Conservation (phyloP, 208 protist genomes). For the Trypanosoma platydactyli region DNA sequence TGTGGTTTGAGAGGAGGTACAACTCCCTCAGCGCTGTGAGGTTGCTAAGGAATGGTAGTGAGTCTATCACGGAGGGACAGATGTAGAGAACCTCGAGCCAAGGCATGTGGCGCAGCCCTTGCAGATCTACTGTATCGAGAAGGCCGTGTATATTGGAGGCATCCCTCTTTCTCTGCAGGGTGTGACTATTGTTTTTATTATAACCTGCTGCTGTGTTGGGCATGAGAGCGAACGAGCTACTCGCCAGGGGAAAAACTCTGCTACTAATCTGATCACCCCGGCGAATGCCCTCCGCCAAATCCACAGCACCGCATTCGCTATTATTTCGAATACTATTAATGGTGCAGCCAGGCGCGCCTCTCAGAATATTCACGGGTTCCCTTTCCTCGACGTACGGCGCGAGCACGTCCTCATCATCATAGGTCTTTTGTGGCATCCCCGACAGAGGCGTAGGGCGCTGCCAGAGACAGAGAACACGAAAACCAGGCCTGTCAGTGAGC, state of each 20-base stretch:
- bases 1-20: constrained; percentile 23
- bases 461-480: constrained; percentile 14
- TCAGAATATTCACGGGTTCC: neutral
- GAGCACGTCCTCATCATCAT: constrained; percentile 11
- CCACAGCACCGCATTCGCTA: neutral
- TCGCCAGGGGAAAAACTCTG: neutral
- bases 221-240: neutral
- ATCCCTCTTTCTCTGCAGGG: neutral
- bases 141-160: neutral
- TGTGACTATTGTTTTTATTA: neutral
- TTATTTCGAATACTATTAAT: neutral
- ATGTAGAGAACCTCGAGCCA: constrained; percentile 19
- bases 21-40: constrained; percentile 22
- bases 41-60: neutral
- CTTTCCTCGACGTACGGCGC: constrained; percentile 14
- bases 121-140: neutral
- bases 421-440: constrained; percentile 1
- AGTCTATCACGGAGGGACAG: constrained; percentile 7
- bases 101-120: neutral
- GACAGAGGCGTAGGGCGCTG: neutral
- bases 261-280: neutral
- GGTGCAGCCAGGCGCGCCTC: neutral
- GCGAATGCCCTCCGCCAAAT: neutral
- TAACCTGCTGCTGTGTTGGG: too few relatives aligned
- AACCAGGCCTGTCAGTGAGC: constrained; percentile 11